Percentiles rank a stretch among this genome's conserved stretches.
Conservation (phyloP, 2,329 filamentous ascomycete species). For the Pseudogymnoascus sp. region DNA sequence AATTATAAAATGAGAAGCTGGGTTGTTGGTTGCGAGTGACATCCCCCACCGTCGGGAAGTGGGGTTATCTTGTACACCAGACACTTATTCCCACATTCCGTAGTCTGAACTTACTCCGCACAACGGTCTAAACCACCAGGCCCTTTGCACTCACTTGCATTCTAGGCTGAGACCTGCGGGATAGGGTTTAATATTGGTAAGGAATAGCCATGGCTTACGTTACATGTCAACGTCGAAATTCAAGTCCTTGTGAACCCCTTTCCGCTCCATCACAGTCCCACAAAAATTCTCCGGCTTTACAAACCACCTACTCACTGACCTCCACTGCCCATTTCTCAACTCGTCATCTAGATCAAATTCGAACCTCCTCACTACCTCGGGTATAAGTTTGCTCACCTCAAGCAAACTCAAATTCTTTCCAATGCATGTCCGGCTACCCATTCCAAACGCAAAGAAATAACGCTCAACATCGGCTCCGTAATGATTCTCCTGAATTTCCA, state of each 20-base stretch:
- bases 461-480: constrained; percentile 13
- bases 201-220: too few species aligned
- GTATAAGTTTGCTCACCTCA: constrained; percentile 37
- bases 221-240: too few species aligned
- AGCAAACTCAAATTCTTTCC: constrained; percentile 37
- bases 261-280: constrained; percentile 15
- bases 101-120: too few species aligned
- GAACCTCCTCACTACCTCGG: constrained; percentile 27
- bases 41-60: too few species aligned
- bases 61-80: too few species aligned
- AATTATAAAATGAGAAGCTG: neutral
- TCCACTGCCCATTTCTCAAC: constrained; percentile 14
- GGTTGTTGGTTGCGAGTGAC: too few species aligned
- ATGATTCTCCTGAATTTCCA: constrained; percentile 24
- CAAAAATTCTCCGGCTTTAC: constrained; percentile 24
- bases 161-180: too few species aligned
- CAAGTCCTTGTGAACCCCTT: too few species aligned
- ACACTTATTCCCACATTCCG: too few species aligned
- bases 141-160: too few species aligned
- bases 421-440: constrained; percentile 36
- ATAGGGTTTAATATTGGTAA: too few species aligned
- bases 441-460: constrained; percentile 28
- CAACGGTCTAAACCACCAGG: too few species aligned
- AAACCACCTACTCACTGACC: constrained; percentile 23
- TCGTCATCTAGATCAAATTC: constrained; percentile 22